Evolutionary conservation across 768 basidiomycete species (phyloP), one percentile per base, ranked within the genome.

Genomic region (Tulasnella sp.): DNA sequence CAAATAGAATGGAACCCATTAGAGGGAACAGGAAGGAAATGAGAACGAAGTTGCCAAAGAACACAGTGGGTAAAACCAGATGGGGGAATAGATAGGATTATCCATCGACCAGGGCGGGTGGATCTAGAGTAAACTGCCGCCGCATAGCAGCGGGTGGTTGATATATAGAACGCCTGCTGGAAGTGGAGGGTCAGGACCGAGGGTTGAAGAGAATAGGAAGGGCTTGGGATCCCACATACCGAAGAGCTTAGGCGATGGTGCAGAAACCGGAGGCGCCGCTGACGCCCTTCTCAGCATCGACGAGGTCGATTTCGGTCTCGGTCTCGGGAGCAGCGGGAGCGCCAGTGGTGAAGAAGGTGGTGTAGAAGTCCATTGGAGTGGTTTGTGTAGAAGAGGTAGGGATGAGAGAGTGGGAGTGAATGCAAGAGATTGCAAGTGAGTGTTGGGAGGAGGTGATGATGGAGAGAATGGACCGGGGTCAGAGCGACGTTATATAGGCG

Each of bases 331-430:
- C 58, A 34, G 58, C 24, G 58, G 58, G n/a, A 34, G 58, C 31
- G 58, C 24, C 24, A 24, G 31, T 27, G n/a, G 58, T 27, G 31
- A 62, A 62, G 58, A 62, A 27, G 3, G 58, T 62, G 31, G 24
- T 62, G 58, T 62, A 62, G 58, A 34, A 62, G 58, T 62, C 58
- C 58, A 62, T 62, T 62, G 58, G n/a, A 62, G 58, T 62, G 27
- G 58, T 62, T 62, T 27, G 58, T 62, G 2, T 62, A n/a, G 31
- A 62, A 16, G 48, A 48, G 31, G 58, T 16, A 27, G 27, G 18
- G n/a, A 62, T 34, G 58, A 62, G 58, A 16, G 58, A 62, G 58
- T 62, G 58, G 42, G 27, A 62, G 31, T 27, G n/a, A 8, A 7
- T 62, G 58, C 58, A 62, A 62, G 58, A 62, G 31, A 62, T 62